A percentile compares a stretch with the other conserved stretches of the same genome.
Evolutionary conservation across 805 yeast genomes (phyloP).

Genomic region (Nakazawaea populi): DNA sequence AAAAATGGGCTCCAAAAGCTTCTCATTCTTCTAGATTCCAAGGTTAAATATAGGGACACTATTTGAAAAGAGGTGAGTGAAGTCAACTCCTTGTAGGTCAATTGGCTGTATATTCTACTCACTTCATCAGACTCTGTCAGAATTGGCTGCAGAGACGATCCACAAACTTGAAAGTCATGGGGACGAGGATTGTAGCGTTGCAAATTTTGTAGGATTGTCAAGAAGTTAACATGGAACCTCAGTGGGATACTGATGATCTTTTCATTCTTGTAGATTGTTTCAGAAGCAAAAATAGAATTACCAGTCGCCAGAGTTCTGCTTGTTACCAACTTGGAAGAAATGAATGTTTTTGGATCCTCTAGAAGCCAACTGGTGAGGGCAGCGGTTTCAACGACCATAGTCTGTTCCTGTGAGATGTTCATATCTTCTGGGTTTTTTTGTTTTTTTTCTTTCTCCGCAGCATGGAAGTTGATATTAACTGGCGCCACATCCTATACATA

Average conservation of each 20-base stretch:
- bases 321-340: slow-evolving; percentile 37
- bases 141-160: neutral
- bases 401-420: slow-evolving; percentile 12
- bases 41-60: slow-evolving; percentile 40
- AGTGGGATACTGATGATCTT: slow-evolving; percentile 52
- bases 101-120: neutral
- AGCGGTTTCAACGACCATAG: neutral
- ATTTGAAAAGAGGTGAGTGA: slow-evolving; percentile 55
- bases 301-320: slow-evolving; percentile 45
- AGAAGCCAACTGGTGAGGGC: slow-evolving; percentile 27
- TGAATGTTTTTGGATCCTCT: slow-evolving; percentile 16
- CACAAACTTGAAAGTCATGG: slow-evolving; percentile 11
- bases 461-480: too few relatives aligned
- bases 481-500: too few relatives aligned
- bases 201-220: slow-evolving; percentile 44
- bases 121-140: neutral
- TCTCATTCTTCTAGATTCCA: slow-evolving; percentile 34
- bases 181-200: slow-evolving; percentile 24
- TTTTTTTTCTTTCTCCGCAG: neutral
- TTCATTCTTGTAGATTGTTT: slow-evolving; percentile 32
- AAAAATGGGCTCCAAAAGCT: slow-evolving; percentile 71
- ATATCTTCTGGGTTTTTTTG: neutral
- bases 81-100: slow-evolving; percentile 29
- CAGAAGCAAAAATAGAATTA: slow-evolving; percentile 50
- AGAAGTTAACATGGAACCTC: slow-evolving; percentile 50